phyloP scores from a whole-genome alignment of 2,329 filamentous ascomycete species.

The Sporothrix dimorphospora region DNA sequence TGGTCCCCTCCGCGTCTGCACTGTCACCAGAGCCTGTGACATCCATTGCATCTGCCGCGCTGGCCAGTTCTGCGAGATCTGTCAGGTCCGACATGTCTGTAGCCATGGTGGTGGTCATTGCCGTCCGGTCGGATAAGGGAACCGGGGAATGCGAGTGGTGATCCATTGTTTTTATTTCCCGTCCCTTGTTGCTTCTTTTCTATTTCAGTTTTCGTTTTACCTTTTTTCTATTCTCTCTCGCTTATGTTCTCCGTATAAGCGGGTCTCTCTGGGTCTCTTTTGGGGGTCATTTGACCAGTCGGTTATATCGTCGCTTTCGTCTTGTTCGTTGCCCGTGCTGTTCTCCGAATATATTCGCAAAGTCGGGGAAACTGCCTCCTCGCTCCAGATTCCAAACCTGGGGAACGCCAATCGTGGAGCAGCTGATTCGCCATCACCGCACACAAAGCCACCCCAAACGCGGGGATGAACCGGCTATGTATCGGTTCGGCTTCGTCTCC shows the following conservation, averaged over 20 bases:
- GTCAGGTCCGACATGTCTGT: constrained; percentile 3
- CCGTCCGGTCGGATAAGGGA: constrained; percentile 1
- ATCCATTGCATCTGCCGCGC: not conserved
- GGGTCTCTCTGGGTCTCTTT: not conserved
- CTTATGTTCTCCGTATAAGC: not conserved
- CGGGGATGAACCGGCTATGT: constrained; percentile 5
- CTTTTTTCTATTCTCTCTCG: not conserved
- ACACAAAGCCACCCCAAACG: not conserved
- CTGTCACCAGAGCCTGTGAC: not conserved
- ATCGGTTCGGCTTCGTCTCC: constrained; percentile 14
- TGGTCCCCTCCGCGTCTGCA: not conserved
- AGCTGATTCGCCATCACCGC: not conserved
- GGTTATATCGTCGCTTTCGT: not conserved
- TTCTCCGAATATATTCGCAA: not conserved
- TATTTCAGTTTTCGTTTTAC: too few species aligned
- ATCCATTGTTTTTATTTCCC: not conserved
- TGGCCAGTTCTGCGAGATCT: not conserved
- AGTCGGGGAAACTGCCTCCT: not conserved
- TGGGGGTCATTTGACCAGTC: not conserved
- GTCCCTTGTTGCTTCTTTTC: not conserved
- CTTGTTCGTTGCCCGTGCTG: not conserved
- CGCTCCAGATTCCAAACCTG: not conserved
- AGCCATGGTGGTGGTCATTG: not conserved
- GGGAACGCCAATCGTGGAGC: constrained; percentile 5
- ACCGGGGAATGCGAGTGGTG: constrained; percentile 3